Percentiles rank a stretch among this genome's conserved stretches.
Evolutionary conservation across 257 asterid genomes (phyloP).

Genomic region (Petrea volubilis): DNA sequence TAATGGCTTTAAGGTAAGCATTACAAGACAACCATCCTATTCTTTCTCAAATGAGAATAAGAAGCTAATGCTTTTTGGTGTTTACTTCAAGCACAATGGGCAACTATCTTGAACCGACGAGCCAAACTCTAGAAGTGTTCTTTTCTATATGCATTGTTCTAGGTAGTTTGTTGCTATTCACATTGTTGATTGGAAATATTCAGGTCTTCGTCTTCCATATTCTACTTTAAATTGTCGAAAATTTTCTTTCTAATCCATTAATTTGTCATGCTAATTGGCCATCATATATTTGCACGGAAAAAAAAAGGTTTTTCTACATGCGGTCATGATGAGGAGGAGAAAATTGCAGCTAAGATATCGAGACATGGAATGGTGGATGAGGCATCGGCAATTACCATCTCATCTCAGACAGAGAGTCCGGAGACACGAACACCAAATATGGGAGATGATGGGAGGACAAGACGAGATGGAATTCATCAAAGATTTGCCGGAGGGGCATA

Average conservation of each 20-base stretch:
- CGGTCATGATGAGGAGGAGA: conserved; percentile 64
- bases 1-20: conserved; percentile 60
- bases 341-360: conserved; percentile 57
- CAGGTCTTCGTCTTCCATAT: conserved; percentile 33
- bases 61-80: background rate
- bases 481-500: conserved; percentile 59
- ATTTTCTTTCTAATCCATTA: background rate
- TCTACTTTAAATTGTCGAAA: background rate
- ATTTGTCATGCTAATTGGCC: background rate
- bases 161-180: conserved; percentile 60
- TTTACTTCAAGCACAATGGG: conserved; percentile 51
- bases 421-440: conserved; percentile 51
- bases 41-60: background rate
- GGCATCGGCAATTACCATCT: conserved; percentile 55
- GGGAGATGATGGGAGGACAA: conserved; percentile 58
- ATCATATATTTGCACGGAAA: background rate
- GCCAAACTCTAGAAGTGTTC: conserved; percentile 54
- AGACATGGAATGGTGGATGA: conserved; percentile 84
- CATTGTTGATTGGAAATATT: conserved; percentile 62
- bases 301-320: conserved; percentile 55
- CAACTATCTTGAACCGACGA: conserved; percentile 61
- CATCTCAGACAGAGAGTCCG: conserved; percentile 57
- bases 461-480: conserved; percentile 56
- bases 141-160: conserved; percentile 57
- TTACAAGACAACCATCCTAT: background rate